phyloP scores from a whole-genome alignment of 2,329 filamentous ascomycete species.

The Botryotinia globosa region DNA sequence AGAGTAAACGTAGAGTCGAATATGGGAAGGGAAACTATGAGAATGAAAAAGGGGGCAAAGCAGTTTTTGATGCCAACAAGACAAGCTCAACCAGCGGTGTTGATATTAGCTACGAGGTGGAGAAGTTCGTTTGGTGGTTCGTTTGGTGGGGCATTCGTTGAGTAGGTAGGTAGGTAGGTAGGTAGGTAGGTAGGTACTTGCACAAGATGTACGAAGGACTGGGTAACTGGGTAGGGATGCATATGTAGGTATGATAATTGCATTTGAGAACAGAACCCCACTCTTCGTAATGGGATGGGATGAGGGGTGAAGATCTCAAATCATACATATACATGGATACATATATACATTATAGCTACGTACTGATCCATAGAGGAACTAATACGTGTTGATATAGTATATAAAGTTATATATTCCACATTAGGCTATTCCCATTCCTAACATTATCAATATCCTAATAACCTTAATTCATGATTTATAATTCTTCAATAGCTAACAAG shows the following conservation, averaged over 20 bases:
- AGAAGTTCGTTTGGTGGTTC: neutral
- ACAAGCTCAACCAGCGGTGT: slow-evolving; percentile 12
- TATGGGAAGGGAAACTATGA: neutral
- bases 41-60: neutral
- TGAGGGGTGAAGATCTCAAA: neutral
- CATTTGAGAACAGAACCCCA: neutral
- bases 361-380: too few species aligned
- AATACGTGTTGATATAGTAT: too few species aligned
- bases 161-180: too few species aligned
- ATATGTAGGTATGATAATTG: too few species aligned
- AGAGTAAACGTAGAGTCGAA: neutral
- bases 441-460: neutral
- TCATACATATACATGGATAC: neutral
- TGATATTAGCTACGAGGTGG: slow-evolving; percentile 2
- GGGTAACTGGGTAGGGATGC: too few species aligned
- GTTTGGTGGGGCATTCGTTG: slow-evolving; percentile 4
- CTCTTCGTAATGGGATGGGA: neutral
- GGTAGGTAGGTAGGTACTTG: too few species aligned
- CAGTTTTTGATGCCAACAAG: slow-evolving; percentile 9
- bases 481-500: too few species aligned
- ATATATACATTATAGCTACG: too few species aligned
- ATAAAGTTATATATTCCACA: too few species aligned
- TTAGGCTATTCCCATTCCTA: neutral
- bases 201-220: too few species aligned
- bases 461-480: neutral